Evolutionary conservation across 176 grass and related monocot species (phyloP), one percentile per base, ranked within the genome.

Genomic region (Urochloa ruziziensis): DNA sequence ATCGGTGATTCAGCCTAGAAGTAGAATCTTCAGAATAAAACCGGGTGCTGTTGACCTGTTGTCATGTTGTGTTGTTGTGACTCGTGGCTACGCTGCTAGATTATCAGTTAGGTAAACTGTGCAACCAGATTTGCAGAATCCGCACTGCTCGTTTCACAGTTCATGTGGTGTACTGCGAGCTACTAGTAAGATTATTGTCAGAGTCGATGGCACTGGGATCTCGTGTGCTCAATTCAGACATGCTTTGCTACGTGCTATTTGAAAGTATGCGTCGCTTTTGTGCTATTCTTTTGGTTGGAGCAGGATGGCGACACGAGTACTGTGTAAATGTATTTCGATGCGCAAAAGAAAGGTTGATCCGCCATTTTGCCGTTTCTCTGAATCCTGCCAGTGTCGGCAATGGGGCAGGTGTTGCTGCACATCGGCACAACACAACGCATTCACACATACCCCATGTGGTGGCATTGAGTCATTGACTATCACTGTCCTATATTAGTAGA

Each of bases 1-100:
- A 86, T 32, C 34, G 87, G 74, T 88, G 81, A 84, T 86, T 16
- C 30, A 77, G 25, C 71, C 60, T 71, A 32, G 67, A 29, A 82
- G 59, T 48, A 60, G 47, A 36, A 2, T 53, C 29, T 82, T 79
- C 54, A 23, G 79, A 87, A 76, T 82, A 73, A 83, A 81, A 64
- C 65, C 29, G 29, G 67, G 36, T 29, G 80, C 13, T 79, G 23
- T 1, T 85, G 32, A 28, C n/a, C n/a, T 79, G 23, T 8, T 85
- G 25, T 54, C n/a, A n/a, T n/a, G n/a, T 8, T 77, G 19, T 54
- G 23, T 0, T 72, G 35, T 33, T 84, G 82, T 83, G 19, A 39
- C 4, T 33, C 77, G 82, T 83, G 19, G 37, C 4, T 61, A 48
- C 0, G 28, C 18, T 69, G 23, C 17, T 56, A 48, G 79, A 71